Evolutionary conservation across 2,329 filamentous ascomycete genomes (phyloP), one percentile per base, ranked within the genome.

Genomic region (Pestalotiopsis sp.): DNA sequence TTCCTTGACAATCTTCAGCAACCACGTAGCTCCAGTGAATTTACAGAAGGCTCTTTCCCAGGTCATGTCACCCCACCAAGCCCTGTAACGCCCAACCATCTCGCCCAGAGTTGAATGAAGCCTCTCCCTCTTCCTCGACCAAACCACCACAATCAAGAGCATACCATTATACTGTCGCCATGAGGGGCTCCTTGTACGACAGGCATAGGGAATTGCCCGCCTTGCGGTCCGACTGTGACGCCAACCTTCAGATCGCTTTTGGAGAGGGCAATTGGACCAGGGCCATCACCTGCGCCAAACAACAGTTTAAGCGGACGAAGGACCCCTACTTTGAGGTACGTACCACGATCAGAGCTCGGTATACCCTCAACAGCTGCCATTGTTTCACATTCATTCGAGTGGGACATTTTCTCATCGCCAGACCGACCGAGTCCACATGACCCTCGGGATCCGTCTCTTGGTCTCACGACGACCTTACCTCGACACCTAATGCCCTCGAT

Each of bases 271-370:
- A 86, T 75, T 89, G 86, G 87, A 71, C 79, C 20, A 78, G 78
- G 17, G 85, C 83, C 65, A 78, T 83, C 30, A 85, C 83, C 35
- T 79, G 88, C 14, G 86, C 87, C 14, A 83, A 85, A 69, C 84
- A 86, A 76, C 80, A 85, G 35, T 78, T 80, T 67, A 83, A 82
- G 71, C 76, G 79, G 1, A 80, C 80, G 56, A 86, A 86, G 64
- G 86, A 88, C 56, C 79, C 83, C 7, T 89, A 89, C 73, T 89
- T 85, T 71, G 82, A 87, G 78, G 85, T 88, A 72, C 68, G 80
- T 65, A 1, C 11, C 13, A 39, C 17, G 5, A n/a, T n/a, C 44
- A 52, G 4, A 52, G 7, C 14, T 52, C 22, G 44, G 9, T 9
- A 20, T n/a, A 20, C 6, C 17, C 20, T n/a, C 17, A n/a, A 20